A percentile compares a stretch with the other conserved stretches of the same genome.
Evolutionary conservation across 148 eudicot species (phyloP).

Genomic region (Spergularia marina): DNA sequence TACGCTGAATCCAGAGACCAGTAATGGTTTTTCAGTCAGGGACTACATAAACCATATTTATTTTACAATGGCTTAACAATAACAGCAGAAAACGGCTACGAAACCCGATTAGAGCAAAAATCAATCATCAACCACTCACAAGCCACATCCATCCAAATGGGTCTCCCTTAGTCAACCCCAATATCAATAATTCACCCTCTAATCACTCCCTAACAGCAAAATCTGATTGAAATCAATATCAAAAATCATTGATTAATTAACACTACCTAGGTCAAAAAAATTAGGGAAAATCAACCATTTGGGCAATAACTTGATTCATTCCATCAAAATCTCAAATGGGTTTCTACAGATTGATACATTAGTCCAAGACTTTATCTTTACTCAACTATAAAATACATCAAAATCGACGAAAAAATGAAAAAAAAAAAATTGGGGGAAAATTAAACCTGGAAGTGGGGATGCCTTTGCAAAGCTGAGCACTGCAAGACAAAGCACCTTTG

Average conservation of each 20-base stretch:
- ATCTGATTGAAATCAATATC: background rate
- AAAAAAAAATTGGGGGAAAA: background rate
- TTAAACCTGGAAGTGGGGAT: slow-evolving; percentile 67
- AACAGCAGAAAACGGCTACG: background rate
- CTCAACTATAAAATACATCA: background rate
- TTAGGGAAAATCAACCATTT: background rate
- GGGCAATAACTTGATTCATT: background rate
- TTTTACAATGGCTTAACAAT: background rate
- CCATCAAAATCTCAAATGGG: background rate
- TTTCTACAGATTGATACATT: background rate
- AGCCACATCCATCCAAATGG: background rate
- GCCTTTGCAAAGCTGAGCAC: slow-evolving; percentile 84
- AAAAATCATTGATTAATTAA: background rate
- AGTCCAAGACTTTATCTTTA: slow-evolving; percentile 7
- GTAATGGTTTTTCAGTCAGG: background rate
- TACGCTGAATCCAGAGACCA: background rate
- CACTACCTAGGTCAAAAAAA: background rate
- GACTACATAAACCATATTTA: background rate
- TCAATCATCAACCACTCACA: background rate
- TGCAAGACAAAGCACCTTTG: slow-evolving; percentile 96
- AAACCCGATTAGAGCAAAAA: background rate
- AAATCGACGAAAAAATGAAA: background rate
- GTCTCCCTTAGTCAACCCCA: background rate
- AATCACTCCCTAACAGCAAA: background rate
- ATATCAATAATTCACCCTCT: background rate